Conservation (phyloP, 768 basidiomycete genomes). For the Boletus rufocinnamomeus region DNA sequence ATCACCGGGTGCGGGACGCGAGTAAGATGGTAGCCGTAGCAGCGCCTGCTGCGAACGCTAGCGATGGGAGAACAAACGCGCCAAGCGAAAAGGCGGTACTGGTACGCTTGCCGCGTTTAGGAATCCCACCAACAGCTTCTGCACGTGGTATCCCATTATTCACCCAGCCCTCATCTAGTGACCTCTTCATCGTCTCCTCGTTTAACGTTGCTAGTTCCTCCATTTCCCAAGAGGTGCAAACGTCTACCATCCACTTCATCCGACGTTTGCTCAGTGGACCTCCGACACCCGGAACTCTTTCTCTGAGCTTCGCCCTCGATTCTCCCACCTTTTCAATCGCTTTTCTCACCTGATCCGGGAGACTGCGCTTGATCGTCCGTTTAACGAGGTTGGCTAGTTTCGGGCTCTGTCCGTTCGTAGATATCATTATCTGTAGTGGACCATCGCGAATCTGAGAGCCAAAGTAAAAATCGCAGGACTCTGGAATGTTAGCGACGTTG, state of each 20-base stretch:
- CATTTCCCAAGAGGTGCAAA: conserved; percentile 86
- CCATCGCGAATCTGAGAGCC: conserved; percentile 90
- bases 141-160: conserved; percentile 50
- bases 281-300: conserved; percentile 81
- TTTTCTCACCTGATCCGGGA: conserved; percentile 72
- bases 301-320: conserved; percentile 70
- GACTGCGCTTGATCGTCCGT: conserved; percentile 59
- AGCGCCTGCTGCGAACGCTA: conserved; percentile 48
- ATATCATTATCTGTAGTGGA: conserved; percentile 93
- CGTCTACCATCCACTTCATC: conserved; percentile 90
- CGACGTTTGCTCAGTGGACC: conserved; percentile 73
- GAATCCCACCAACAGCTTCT: conserved; percentile 41
- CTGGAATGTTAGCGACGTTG: conserved; percentile 96
- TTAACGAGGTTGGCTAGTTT: conserved; percentile 86
- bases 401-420: conserved; percentile 92
- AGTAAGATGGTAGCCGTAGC: conserved; percentile 38
- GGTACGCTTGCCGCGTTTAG: conserved; percentile 11
- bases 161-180: conserved; percentile 90
- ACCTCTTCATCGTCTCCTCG: conserved; percentile 57
- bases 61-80: conserved; percentile 30
- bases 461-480: conserved; percentile 97
- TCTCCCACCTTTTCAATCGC: conserved; percentile 81
- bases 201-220: conserved; percentile 76
- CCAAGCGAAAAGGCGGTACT: conserved; percentile 8
- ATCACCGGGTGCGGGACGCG: conserved; percentile 36